A percentile compares a stretch with the other conserved stretches of the same genome.
phyloP scores from a whole-genome alignment of 108 stramenopile genomes.

The Nannochloropsis salina region DNA sequence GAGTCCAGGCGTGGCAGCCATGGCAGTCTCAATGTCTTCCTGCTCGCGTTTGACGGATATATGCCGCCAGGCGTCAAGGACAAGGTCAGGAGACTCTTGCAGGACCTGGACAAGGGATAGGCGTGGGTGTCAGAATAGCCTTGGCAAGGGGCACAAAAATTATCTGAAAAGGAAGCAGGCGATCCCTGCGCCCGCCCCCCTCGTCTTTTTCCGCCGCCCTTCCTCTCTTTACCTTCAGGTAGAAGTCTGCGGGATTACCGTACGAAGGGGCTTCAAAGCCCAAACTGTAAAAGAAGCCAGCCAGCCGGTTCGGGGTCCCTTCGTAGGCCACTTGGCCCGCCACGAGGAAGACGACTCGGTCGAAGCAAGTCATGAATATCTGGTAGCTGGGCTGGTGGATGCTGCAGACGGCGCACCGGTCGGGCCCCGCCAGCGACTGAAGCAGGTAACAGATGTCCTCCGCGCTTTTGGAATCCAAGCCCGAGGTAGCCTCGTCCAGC shows the following conservation, averaged over 20 bases:
- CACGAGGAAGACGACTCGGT: background rate
- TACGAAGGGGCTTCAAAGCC: background rate
- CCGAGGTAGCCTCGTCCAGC: constrained; percentile 57
- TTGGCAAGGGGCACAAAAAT: background rate
- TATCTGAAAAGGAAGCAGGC: background rate
- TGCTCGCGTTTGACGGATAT: background rate
- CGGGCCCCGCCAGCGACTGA: background rate
- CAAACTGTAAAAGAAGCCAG: background rate
- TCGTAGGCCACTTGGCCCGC: background rate
- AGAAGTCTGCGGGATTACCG: background rate
- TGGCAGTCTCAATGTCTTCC: constrained; percentile 1
- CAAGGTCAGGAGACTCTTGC: background rate
- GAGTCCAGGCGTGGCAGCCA: background rate
- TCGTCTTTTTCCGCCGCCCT: background rate
- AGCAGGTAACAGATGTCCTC: background rate
- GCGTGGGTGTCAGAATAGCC: background rate
- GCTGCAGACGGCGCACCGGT: background rate
- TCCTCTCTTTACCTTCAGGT: background rate
- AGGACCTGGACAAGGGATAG: background rate
- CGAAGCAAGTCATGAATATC: constrained; percentile 7
- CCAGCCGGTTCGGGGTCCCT: background rate
- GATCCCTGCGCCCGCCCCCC: background rate
- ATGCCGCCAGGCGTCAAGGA: background rate
- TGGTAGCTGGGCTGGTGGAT: constrained; percentile 3
- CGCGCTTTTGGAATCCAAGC: constrained; percentile 24